These are phyloP conservation scores for Pseudogymnoascus sp. DNA, from an alignment of 2,329 filamentous ascomycete genomes.

Conservation along the genomic window DNA sequence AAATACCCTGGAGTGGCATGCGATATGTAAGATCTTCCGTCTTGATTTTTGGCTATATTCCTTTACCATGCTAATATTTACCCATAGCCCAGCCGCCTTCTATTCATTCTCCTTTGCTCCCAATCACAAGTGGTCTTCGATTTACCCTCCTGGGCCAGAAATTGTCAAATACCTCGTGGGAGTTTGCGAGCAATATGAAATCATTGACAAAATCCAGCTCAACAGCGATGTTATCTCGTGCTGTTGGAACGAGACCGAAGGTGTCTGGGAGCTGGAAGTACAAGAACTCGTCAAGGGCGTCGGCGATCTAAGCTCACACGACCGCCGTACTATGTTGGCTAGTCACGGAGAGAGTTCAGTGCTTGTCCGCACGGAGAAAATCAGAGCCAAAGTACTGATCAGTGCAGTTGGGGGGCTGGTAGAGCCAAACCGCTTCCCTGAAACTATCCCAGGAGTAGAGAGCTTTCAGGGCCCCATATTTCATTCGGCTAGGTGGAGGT, in stretches of 20 bases:
- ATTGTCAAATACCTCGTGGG: conserved; percentile 44
- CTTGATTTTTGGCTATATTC: not conserved
- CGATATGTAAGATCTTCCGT: conserved; percentile 35
- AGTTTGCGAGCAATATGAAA: conserved; percentile 44
- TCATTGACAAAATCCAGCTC: conserved; percentile 50
- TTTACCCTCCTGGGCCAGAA: conserved; percentile 42
- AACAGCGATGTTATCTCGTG: conserved; percentile 49
- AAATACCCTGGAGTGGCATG: conserved; percentile 47
- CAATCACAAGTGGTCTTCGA: conserved; percentile 43
- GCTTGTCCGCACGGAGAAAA: conserved; percentile 42
- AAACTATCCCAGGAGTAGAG: conserved; percentile 44
- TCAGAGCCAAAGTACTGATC: conserved; percentile 47
- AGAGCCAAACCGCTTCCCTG: conserved; percentile 44
- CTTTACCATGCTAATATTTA: conserved; percentile 15
- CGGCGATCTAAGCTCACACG: conserved; percentile 44
- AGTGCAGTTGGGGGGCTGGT: conserved; percentile 49
- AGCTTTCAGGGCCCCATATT: conserved; percentile 48
- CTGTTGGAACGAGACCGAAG: conserved; percentile 44
- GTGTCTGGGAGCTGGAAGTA: conserved; percentile 48
- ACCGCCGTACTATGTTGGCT: conserved; percentile 37
- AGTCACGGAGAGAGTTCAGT: conserved; percentile 39
- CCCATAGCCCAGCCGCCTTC: conserved; percentile 42
- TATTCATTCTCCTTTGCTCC: conserved; percentile 51
- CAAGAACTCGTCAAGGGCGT: conserved; percentile 43
- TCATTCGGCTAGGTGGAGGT: conserved; percentile 50